A percentile compares a stretch with the other conserved stretches of the same genome.
Conservation (phyloP, 805 yeast species). For the Trichomonascus vanleenenianus region DNA sequence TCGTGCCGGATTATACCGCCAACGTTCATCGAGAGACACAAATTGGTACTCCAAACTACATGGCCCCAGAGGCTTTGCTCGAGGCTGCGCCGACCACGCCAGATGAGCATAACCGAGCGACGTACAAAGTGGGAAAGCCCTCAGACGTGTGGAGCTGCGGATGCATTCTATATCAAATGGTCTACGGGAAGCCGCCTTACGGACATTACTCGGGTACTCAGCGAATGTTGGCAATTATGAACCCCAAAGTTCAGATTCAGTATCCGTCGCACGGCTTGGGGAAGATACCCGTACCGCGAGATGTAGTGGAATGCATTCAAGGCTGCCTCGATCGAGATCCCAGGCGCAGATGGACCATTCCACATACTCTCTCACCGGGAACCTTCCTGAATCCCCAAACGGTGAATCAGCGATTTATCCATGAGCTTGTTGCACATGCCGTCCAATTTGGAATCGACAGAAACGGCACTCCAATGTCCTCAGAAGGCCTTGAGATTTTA, state of each 20-base stretch:
- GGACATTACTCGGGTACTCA: constrained; percentile 70
- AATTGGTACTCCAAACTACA: constrained; percentile 92
- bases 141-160: constrained; percentile 99
- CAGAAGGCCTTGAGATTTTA: constrained; percentile 39
- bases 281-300: constrained; percentile 54
- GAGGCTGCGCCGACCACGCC: constrained; percentile 38
- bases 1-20: constrained; percentile 85
- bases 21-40: constrained; percentile 85
- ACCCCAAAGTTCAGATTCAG: constrained; percentile 64
- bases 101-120: constrained; percentile 9
- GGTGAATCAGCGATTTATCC: constrained; percentile 57
- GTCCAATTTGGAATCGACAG: constrained; percentile 58
- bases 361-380: constrained; percentile 47
- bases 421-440: constrained; percentile 68
- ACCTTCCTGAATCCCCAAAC: constrained; percentile 69
- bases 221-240: constrained; percentile 75
- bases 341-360: constrained; percentile 52
- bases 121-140: constrained; percentile 80
- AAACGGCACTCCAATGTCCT: constrained; percentile 33
- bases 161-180: constrained; percentile 90
- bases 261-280: constrained; percentile 61
- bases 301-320: constrained; percentile 63
- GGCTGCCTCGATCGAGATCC: constrained; percentile 71
- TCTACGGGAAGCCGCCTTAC: constrained; percentile 89
- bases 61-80: constrained; percentile 93